These are phyloP conservation scores for Daldinia sp. DNA, from an alignment of 2,329 filamentous ascomycete species.

Conservation along the genomic window DNA sequence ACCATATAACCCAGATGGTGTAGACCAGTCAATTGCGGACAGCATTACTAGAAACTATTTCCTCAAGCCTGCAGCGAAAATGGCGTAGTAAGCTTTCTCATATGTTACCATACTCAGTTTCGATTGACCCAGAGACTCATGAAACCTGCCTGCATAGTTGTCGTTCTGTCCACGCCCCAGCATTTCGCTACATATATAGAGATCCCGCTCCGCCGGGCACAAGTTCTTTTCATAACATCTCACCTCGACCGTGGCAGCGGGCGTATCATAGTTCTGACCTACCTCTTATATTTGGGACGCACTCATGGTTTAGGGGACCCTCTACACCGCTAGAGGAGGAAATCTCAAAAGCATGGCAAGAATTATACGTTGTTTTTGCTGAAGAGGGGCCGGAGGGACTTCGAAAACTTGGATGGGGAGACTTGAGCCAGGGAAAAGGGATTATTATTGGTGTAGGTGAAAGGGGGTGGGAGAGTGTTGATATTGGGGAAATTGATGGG, in stretches of 20 bases:
- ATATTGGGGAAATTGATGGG: background rate
- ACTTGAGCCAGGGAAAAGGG: background rate
- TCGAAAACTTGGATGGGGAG: background rate
- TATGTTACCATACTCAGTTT: background rate
- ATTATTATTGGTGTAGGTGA: background rate
- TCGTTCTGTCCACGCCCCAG: background rate
- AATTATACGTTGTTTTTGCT: background rate
- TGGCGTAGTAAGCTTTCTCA: background rate
- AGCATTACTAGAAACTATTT: background rate
- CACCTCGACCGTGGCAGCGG: background rate
- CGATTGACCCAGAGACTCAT: background rate
- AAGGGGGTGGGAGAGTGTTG: background rate
- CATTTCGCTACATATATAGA: background rate
- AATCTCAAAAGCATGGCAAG: background rate
- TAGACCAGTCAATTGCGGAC: background rate
- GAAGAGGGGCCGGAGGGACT: background rate
- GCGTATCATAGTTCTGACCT: conserved; percentile 9
- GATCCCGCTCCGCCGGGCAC: background rate
- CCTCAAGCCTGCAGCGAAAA: background rate
- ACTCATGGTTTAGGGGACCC: conserved; percentile 20
- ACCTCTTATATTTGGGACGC: conserved; percentile 12
- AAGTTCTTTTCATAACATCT: background rate
- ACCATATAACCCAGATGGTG: conserved; percentile 5
- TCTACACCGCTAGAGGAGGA: conserved; percentile 6
- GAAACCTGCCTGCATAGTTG: background rate